Base-by-base conservation (phyloP, 306 rosid species). In the Ormosia emarginata region DNA sequence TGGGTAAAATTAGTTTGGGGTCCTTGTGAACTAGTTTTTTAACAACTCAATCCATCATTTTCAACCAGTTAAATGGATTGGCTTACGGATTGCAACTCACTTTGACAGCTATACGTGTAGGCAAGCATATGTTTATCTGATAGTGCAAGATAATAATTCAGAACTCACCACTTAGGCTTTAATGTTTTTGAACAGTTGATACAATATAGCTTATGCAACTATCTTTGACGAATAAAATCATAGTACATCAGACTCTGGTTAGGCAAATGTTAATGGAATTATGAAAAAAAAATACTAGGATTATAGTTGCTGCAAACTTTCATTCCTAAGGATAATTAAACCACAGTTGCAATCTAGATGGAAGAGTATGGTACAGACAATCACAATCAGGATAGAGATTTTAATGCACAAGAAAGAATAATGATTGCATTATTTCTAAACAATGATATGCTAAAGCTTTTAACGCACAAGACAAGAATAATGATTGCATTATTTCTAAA, bases 61-160 rank as follows among this genome's bases (percentile, higher is more conserved):
- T n/a, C n/a, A n/a, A n/a, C n/a, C n/a, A n/a, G n/a, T n/a, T n/a
- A n/a, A n/a, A n/a, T n/a, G n/a, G n/a, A n/a, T n/a, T n/a, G n/a
- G n/a, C n/a, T n/a, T n/a, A n/a, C n/a, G n/a, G n/a, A n/a, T n/a
- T n/a, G n/a, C n/a, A n/a, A n/a, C n/a, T n/a, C n/a, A n/a, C n/a
- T n/a, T n/a, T n/a, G n/a, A n/a, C n/a, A n/a, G n/a, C n/a, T n/a
- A n/a, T n/a, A n/a, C n/a, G n/a, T n/a, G n/a, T n/a, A n/a, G 89
- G 83, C 98, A 96, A 81, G 92, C 98, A 84, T 96, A 97, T 55
- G 90, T 96, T 81, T n/a, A 96, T 91, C 98, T 96, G 95, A 43
- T 82, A 82, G 82, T n/a, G 78, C 70, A 85, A 82, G 84, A 86
- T 47, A 85, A 83, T 47, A 81, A 56, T 57, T 69, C 71, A 55